Evolutionary conservation across 768 basidiomycete species (phyloP).

Genomic region (Amanita phalloides): DNA sequence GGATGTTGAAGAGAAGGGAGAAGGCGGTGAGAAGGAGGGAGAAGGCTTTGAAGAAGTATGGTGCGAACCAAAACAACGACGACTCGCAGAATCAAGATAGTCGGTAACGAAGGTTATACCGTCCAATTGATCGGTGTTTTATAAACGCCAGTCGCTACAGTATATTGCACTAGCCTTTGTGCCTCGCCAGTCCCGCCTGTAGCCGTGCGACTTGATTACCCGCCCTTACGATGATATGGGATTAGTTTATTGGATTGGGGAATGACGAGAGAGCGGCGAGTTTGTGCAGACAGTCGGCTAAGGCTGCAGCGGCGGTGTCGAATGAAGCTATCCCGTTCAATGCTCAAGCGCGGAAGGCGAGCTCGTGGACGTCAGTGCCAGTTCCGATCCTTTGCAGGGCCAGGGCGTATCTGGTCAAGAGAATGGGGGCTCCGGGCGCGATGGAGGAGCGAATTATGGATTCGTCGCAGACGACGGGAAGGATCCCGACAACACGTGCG

Average conservation of each 20-base stretch:
- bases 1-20: no score
- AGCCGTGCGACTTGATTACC: no score
- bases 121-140: no score
- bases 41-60: no score
- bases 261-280: slow-evolving; percentile 40
- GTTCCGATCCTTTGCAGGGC: neutral
- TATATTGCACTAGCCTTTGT: no score
- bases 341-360: neutral
- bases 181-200: no score
- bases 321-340: neutral
- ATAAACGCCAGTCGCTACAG: no score
- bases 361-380: neutral
- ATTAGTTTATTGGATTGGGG: slow-evolving; percentile 45
- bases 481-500: neutral
- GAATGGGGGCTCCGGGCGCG: neutral
- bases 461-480: neutral
- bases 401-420: slow-evolving; percentile 1
- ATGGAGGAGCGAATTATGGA: slow-evolving; percentile 3
- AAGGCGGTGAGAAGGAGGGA: no score
- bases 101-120: no score
- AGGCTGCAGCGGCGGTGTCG: slow-evolving; percentile 6
- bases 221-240: slow-evolving; percentile 19
- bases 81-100: no score
- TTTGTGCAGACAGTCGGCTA: slow-evolving; percentile 42
- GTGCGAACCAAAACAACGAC: no score